These are phyloP conservation scores for Blastobotrys petasosporus DNA, from an alignment of 1,139 yeast genomes.

Conservation along the genomic window DNA sequence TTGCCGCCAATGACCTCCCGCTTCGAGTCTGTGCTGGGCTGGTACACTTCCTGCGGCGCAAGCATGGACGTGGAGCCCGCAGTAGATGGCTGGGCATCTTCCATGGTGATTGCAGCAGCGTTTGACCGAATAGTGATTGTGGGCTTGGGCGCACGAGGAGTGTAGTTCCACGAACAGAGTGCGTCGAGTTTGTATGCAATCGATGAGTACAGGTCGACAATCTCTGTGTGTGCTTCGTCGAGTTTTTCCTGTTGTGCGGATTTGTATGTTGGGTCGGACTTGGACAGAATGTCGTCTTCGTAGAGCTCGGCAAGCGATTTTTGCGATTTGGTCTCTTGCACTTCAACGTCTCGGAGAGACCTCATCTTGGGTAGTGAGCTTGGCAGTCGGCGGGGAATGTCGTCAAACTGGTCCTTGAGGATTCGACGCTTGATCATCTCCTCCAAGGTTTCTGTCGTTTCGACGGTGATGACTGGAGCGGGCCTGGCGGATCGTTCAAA, in stretches of 20 bases:
- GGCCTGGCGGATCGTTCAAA: constrained; percentile 74
- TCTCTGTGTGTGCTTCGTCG: constrained; percentile 70
- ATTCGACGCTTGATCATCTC: constrained; percentile 83
- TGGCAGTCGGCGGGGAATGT: constrained; percentile 63
- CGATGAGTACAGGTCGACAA: constrained; percentile 55
- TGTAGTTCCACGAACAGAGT: constrained; percentile 84
- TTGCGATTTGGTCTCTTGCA: constrained; percentile 76
- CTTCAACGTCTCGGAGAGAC: constrained; percentile 45
- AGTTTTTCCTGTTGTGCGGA: constrained; percentile 52
- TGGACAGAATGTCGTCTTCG: constrained; percentile 66
- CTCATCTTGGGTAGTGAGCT: constrained; percentile 56
- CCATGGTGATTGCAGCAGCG: constrained; percentile 80
- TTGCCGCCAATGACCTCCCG: constrained; percentile 70
- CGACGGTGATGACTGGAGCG: constrained; percentile 89
- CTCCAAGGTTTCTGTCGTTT: constrained; percentile 77
- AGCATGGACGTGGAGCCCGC: constrained; percentile 67
- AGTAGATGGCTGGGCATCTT: constrained; percentile 92
- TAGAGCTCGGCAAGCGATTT: constrained; percentile 89
- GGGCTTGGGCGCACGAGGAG: constrained; percentile 85
- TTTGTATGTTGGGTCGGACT: constrained; percentile 34
- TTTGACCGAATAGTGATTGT: constrained; percentile 74
- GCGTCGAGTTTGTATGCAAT: constrained; percentile 76
- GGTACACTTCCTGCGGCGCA: constrained; percentile 96
- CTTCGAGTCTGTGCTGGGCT: constrained; percentile 43
- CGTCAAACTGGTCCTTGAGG: constrained; percentile 71